These are phyloP conservation scores for Entomortierella beljakovae DNA, from an alignment of 192 early-diverging fungal genomes.

Conservation along the genomic window DNA sequence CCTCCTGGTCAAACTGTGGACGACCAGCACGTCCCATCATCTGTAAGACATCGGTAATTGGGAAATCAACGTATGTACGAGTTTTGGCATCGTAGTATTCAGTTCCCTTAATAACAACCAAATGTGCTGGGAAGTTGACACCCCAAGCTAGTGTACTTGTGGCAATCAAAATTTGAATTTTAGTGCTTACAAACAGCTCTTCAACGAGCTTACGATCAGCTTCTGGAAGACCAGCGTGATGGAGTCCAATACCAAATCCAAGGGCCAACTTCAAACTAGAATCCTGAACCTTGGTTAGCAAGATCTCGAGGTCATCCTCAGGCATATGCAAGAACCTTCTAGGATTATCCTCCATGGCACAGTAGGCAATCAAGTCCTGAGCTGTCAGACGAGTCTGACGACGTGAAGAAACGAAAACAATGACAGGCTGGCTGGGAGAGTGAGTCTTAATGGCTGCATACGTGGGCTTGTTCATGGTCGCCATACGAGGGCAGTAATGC, in stretches of 20 bases:
- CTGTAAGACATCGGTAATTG: conserved; percentile 97
- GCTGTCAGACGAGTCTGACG: conserved; percentile 97
- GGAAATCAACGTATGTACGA: conserved; percentile 94
- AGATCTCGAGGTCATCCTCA: conserved; percentile 81
- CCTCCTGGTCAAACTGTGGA: conserved; percentile 95
- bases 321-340: conserved; percentile 88
- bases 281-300: conserved; percentile 83
- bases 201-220: conserved; percentile 88
- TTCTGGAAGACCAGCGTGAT: conserved; percentile 96
- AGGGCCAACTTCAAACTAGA: conserved; percentile 81
- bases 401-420: conserved; percentile 98
- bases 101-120: conserved; percentile 98
- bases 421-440: conserved; percentile 92
- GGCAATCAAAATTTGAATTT: conserved; percentile 97
- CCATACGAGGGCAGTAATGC: conserved; percentile 98
- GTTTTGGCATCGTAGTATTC: conserved; percentile 95
- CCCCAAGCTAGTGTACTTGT: conserved; percentile 98
- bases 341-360: conserved; percentile 94
- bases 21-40: conserved; percentile 99
- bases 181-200: conserved; percentile 92
- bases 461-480: conserved; percentile 98
- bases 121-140: conserved; percentile 96
- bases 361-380: conserved; percentile 94
- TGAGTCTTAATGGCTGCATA: conserved; percentile 95
- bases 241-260: conserved; percentile 96